phyloP scores from a whole-genome alignment of 768 basidiomycete genomes.

The Pisolithus tinctorius region DNA sequence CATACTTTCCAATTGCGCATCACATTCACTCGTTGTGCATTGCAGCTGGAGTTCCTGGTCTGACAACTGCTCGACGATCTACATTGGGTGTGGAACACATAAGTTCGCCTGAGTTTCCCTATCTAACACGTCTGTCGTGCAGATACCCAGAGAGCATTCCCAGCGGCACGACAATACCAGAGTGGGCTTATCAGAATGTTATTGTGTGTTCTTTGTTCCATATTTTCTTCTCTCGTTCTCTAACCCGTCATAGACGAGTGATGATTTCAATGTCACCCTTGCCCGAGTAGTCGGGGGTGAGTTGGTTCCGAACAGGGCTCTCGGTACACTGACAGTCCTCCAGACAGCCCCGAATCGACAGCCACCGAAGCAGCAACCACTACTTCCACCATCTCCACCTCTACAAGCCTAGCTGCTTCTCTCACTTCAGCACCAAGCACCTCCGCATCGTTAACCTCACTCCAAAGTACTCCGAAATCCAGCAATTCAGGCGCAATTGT shows the following conservation, averaged over 20 bases:
- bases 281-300: conserved; percentile 30
- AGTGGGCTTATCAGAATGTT: conserved; percentile 59
- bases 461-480: conserved; percentile 2
- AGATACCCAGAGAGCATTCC: conserved; percentile 49
- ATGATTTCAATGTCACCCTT: conserved; percentile 33
- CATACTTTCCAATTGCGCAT: neutral
- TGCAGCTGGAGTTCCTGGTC: conserved; percentile 47
- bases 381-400: conserved; percentile 5
- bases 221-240: neutral
- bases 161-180: conserved; percentile 41
- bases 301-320: neutral
- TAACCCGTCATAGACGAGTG: conserved; percentile 20
- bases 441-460: neutral
- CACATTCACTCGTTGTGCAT: conserved; percentile 3
- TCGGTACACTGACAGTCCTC: neutral
- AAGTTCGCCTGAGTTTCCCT: neutral
- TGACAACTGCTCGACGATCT: conserved; percentile 38
- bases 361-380: conserved; percentile 28
- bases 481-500: conserved; percentile 48
- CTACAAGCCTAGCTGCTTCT: conserved; percentile 3
- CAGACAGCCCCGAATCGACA: conserved; percentile 39
- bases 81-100: conserved; percentile 15
- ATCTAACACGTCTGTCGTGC: neutral
- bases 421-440: neutral
- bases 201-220: conserved; percentile 26